These are phyloP conservation scores for Claviceps sp. DNA, from an alignment of 2,329 filamentous ascomycete species.

Conservation along the genomic window DNA sequence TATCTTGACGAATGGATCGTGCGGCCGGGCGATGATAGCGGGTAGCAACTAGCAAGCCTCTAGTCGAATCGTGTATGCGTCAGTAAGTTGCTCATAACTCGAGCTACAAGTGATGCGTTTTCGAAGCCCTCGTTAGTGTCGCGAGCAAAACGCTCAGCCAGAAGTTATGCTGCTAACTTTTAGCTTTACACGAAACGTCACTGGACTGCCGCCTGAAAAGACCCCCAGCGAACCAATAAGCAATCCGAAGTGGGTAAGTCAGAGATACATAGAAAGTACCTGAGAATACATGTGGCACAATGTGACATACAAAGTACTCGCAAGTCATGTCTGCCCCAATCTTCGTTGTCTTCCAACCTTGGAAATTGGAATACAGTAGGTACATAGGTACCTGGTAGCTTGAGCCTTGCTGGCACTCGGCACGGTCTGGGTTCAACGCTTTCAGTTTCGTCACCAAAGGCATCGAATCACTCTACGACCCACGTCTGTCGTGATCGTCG, in stretches of 20 bases:
- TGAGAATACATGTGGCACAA: constrained; percentile 1
- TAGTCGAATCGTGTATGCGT: too few species aligned
- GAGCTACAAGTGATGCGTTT: too few species aligned
- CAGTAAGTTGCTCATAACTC: too few species aligned
- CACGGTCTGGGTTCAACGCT: background rate
- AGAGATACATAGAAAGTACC: constrained; percentile 10
- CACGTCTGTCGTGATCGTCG: background rate
- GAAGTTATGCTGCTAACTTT: background rate
- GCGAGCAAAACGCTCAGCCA: background rate
- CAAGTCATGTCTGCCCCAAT: constrained; percentile 5
- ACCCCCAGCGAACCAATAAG: constrained; percentile 3
- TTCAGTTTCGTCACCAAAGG: background rate
- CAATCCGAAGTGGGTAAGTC: background rate
- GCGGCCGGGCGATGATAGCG: too few species aligned
- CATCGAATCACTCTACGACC: constrained; percentile 3
- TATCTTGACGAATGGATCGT: too few species aligned
- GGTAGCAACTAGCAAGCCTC: too few species aligned
- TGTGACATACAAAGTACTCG: constrained; percentile 8
- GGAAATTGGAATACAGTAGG: constrained; percentile 6
- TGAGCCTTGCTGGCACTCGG: constrained; percentile 15
- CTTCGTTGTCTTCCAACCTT: constrained; percentile 13
- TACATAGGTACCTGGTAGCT: constrained; percentile 7
- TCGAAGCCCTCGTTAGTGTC: too few species aligned
- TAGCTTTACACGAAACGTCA: constrained; percentile 9
- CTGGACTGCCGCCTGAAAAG: constrained; percentile 5